Evolutionary conservation across 441 rosid species (phyloP).

Genomic region (Melastoma candidum): DNA sequence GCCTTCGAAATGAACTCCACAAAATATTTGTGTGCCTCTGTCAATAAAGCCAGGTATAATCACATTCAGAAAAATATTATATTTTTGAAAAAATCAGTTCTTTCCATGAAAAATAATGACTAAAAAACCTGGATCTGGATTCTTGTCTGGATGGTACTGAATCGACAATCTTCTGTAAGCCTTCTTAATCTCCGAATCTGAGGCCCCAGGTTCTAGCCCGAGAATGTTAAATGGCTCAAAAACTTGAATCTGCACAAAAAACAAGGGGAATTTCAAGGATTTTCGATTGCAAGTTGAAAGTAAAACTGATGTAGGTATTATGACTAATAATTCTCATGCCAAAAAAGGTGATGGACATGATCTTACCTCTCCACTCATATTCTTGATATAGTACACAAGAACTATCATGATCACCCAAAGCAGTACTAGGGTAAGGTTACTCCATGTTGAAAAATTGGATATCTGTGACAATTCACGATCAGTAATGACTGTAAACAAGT

Average conservation of each 20-base stretch:
- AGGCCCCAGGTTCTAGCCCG: constrained; percentile 70
- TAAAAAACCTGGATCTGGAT: constrained; percentile 90
- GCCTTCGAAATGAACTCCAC: constrained; percentile 95
- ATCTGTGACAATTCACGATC: constrained; percentile 37
- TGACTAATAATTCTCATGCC: not conserved
- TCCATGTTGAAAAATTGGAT: constrained; percentile 85
- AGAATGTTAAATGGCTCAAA: constrained; percentile 90
- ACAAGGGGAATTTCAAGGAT: not conserved
- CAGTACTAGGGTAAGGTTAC: constrained; percentile 76
- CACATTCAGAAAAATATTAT: constrained; percentile 12
- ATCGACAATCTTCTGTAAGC: constrained; percentile 82
- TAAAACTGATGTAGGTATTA: not conserved
- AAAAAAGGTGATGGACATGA: constrained; percentile 2
- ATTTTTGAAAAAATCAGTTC: constrained; percentile 12
- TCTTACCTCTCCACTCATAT: constrained; percentile 72
- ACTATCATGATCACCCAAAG: constrained; percentile 87
- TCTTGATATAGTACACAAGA: constrained; percentile 78
- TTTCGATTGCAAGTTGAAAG: constrained; percentile 1
- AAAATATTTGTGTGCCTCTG: constrained; percentile 83
- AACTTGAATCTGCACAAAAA: constrained; percentile 47
- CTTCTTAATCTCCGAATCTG: constrained; percentile 82
- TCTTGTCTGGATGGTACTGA: constrained; percentile 96
- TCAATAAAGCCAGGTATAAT: constrained; percentile 11
- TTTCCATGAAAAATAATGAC: constrained; percentile 14
- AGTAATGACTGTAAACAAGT: constrained; percentile 9